phyloP scores from a whole-genome alignment of 2,329 filamentous ascomycete genomes.

The Penicillium fuscoglaucum region DNA sequence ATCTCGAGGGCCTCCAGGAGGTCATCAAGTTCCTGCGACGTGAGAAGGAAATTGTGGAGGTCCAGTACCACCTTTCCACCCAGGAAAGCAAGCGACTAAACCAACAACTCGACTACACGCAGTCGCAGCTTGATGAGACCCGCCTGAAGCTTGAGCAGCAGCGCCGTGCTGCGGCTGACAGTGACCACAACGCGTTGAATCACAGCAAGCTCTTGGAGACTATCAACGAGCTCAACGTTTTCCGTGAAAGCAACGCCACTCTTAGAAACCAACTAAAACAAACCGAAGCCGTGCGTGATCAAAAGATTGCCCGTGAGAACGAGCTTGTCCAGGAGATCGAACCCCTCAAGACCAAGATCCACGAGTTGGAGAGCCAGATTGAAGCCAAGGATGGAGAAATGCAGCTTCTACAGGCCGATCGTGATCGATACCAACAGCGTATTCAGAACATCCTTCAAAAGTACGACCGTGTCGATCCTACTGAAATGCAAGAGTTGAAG shows the following conservation, averaged over 20 bases:
- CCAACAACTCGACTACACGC: conserved; percentile 84
- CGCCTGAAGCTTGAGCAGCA: conserved; percentile 89
- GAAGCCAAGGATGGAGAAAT: conserved; percentile 84
- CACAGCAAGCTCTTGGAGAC: conserved; percentile 93
- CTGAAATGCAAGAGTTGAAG: conserved; percentile 87
- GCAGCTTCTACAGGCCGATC: conserved; percentile 83
- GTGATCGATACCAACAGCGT: conserved; percentile 92
- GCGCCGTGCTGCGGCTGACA: conserved; percentile 72
- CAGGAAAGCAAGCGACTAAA: conserved; percentile 86
- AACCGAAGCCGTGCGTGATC: conserved; percentile 71
- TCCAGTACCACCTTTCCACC: conserved; percentile 87
- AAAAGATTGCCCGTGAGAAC: conserved; percentile 73
- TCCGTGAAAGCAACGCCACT: conserved; percentile 90
- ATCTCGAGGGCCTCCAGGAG: conserved; percentile 77
- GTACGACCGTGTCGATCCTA: conserved; percentile 91
- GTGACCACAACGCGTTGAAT: conserved; percentile 69
- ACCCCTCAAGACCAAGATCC: conserved; percentile 76
- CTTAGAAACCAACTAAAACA: conserved; percentile 83
- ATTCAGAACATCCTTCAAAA: conserved; percentile 94
- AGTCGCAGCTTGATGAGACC: conserved; percentile 84
- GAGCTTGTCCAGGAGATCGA: conserved; percentile 73
- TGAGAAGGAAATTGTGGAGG: conserved; percentile 96
- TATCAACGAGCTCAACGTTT: conserved; percentile 91
- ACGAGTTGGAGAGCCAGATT: conserved; percentile 78
- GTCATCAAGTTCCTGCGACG: conserved; percentile 87